Conservation (phyloP, 352 stramenopile species). For the Globisporangium viniferum region DNA sequence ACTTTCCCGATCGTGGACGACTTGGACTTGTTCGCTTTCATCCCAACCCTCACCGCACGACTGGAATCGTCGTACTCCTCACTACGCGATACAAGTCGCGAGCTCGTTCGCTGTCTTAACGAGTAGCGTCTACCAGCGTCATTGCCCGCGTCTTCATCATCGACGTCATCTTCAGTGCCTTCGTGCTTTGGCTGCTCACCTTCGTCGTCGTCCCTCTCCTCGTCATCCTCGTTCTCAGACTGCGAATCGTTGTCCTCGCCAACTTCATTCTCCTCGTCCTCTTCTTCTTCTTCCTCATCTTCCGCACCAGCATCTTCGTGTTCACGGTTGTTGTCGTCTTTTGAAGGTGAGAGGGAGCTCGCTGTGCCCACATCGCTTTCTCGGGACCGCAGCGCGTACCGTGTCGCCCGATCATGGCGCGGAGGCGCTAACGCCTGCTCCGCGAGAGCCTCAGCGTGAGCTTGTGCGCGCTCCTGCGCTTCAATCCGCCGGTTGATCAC, state of each 20-base stretch:
- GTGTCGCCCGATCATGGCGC: constrained; percentile 27
- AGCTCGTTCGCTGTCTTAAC: constrained; percentile 9
- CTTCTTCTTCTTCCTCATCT: constrained; percentile 21
- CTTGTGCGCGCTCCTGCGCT: constrained; percentile 38
- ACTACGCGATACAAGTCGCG: constrained; percentile 9
- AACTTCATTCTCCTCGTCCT: constrained; percentile 17
- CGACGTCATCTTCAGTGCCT: constrained; percentile 25
- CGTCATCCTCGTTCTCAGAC: constrained; percentile 15
- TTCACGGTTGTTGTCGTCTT: constrained; percentile 15
- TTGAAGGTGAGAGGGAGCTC: constrained; percentile 28
- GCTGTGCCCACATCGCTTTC: constrained; percentile 30
- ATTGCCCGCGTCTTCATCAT: constrained; percentile 17
- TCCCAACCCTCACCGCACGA: constrained; percentile 16
- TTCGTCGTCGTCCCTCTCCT: constrained; percentile 23
- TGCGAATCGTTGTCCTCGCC: constrained; percentile 18
- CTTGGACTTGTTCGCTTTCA: constrained; percentile 1
- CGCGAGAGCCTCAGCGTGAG: constrained; percentile 19
- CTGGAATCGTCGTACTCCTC: constrained; percentile 23
- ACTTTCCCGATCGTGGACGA: background rate
- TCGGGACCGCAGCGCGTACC: constrained; percentile 60
- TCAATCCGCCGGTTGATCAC: constrained; percentile 53
- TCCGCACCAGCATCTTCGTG: constrained; percentile 15
- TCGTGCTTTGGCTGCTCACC: constrained; percentile 21
- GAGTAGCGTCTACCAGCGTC: constrained; percentile 17
- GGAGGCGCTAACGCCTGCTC: constrained; percentile 18